Evolutionary conservation across 1,139 yeast species (phyloP), one percentile per base, ranked within the genome.

Genomic region (Scheffersomyces stambukii): DNA sequence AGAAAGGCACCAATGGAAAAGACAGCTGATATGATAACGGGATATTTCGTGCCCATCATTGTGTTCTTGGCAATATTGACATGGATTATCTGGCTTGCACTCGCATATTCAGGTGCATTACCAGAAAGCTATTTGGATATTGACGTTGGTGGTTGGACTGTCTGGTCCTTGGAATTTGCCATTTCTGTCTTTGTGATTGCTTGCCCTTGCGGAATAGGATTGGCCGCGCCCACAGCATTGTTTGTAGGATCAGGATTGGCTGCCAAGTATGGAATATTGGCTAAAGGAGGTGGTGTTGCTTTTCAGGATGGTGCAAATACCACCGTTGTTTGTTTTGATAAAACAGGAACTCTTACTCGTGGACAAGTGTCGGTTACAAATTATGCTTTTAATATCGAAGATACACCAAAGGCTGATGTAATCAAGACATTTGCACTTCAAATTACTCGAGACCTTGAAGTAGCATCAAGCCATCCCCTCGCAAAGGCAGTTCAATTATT

Each of bases 241-340:
- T 64, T 64, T 47, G 71, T 65, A 4, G 73, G 73, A 0, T 58
- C 71, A 4, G 70, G 71, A 0, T 48, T 66, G 37, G 71, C 73
- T 19, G 71, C 72, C 8, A 64, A 60, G 33, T 42, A 77, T 48
- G 93, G 93, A n/a, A 77, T 82, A 27, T 59, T 82, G 27, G 88
- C 83, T 2, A 71, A 80, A 44, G 91, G 91, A 19, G 93, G 93
- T 8, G 93, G 93, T 25, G 78, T 76, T 29, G 88, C 91, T 2
- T 81, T 82, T 48, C 89, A 82, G 52, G 86, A 82, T 46, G 89
- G 82, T 2, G 73, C 88, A 2, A 62, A 60, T 17, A 61, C 79
- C 19, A 72, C 75, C 33, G 70, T 78, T 25, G 72, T 81, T 9
- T 82, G 89, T 43, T 82, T 82, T 52, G 93, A 82, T 53, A 82